Base-by-base conservation (phyloP, 805 yeast species). In the Nakazawaea ishiwadae region DNA sequence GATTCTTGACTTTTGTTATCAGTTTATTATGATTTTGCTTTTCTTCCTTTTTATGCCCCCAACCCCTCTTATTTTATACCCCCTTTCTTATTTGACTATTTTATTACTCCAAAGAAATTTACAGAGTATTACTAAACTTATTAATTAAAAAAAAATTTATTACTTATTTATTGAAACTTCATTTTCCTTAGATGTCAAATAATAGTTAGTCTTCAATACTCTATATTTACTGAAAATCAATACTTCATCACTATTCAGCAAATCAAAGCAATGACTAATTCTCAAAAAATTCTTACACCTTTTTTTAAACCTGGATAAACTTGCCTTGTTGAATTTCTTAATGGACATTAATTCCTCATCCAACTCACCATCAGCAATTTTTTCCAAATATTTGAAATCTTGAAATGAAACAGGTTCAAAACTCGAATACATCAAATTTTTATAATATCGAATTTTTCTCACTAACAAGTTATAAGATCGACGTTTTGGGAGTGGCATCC, bases 21-120 rank as follows among this genome's bases (percentile, higher is more conserved):
- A 21, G 36, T 35, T 35, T 40, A n/a, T 30, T 40, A 11, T 40
- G 21, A 40, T 23, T 10, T 23, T n/a, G n/a, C n/a, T n/a, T n/a
- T n/a, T n/a, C n/a, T n/a, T n/a, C n/a, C n/a, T n/a, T n/a, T n/a
- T n/a, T n/a, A n/a, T n/a, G n/a, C n/a, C n/a, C n/a, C n/a, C n/a
- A n/a, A n/a, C n/a, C n/a, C n/a, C n/a, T n/a, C n/a, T n/a, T n/a
- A n/a, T n/a, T n/a, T n/a, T n/a, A n/a, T n/a, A n/a, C n/a, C n/a
- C n/a, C n/a, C n/a, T n/a, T n/a, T n/a, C n/a, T n/a, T n/a, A n/a
- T n/a, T n/a, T n/a, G n/a, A n/a, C n/a, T n/a, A n/a, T n/a, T n/a
- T n/a, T n/a, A n/a, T n/a, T n/a, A n/a, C n/a, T n/a, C n/a, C n/a
- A n/a, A n/a, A n/a, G n/a, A n/a, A n/a, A n/a, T n/a, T n/a, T n/a